Evolutionary conservation across 352 stramenopile genomes (phyloP), one percentile per base, ranked within the genome.

Genomic region (Globisporangium nunn): DNA sequence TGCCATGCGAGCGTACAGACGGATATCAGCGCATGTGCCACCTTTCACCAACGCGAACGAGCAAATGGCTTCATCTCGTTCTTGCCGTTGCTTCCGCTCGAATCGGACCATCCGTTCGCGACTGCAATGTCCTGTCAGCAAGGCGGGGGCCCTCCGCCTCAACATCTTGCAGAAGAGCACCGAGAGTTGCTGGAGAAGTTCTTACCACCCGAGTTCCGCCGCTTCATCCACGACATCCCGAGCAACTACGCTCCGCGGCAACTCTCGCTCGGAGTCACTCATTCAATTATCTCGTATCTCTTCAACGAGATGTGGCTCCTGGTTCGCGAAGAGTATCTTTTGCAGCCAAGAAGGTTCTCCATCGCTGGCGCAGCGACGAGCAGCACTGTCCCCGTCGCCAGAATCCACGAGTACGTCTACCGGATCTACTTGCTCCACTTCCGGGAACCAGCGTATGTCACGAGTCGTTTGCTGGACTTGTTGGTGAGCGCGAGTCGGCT

Each of bases 381-480:
- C 41, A 50, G 41, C 33, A 11, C 63, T 17, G 56, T 78, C 8
- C 70, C 63, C 2, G 58, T 81, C 2, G 52, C 52, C 17, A 54
- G 54, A n/a, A 58, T 74, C 18, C 67, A 80, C 51, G 65, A 74
- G 47, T 75, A 72, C 47, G 37, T 85, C 40, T 78, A 81, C 29
- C 75, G 75, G 14, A 69, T 85, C 52, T 81, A 73, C 56, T 45
- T 85, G 50, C 47, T 68, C 30, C 75, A 79, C 28, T 85, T 82
- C 44, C 70, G 68, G 17, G 53, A 72, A 5, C 63, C 71, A 5
- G 54, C 49, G 4, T 78, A 81, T 18, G 75, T 68, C 11, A 71
- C 64, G 10, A 63, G 62, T 47, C 64, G 75, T 0, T 51, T 85
- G 3, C 44, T 85, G 11, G 75, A 85, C 46, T 31, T 85, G 4